Conservation (phyloP, 2,329 filamentous ascomycete genomes). For the Alternaria ethzedia region DNA sequence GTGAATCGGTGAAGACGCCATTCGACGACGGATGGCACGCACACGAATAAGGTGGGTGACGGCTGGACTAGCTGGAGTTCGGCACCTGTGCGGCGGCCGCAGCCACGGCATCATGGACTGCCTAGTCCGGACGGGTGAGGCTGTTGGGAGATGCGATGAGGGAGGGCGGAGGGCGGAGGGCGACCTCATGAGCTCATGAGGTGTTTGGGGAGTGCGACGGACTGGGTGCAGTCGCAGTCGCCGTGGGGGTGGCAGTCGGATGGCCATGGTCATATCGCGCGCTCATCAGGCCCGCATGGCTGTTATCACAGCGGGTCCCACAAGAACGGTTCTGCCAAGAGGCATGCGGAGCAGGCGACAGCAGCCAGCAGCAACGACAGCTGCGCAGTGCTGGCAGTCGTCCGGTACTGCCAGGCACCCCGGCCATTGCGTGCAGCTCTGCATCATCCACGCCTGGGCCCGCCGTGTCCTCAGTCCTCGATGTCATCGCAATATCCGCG, state of each 20-base stretch:
- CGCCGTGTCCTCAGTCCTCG: conserved; percentile 22
- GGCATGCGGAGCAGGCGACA: conserved; percentile 30
- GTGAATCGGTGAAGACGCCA: conserved; percentile 23
- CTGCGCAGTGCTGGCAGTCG: not conserved
- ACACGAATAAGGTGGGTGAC: not conserved
- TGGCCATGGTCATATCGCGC: conserved; percentile 41
- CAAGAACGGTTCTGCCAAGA: conserved; percentile 40
- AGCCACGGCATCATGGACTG: conserved; percentile 4
- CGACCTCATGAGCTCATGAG: not conserved
- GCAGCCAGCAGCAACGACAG: conserved; percentile 29
- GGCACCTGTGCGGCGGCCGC: conserved; percentile 4
- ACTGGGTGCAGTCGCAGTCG: not conserved
- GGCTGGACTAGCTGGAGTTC: not conserved
- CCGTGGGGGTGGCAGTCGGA: conserved; percentile 29
- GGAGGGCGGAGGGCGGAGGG: not conserved
- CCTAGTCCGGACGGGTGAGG: not conserved
- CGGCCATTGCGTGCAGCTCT: conserved; percentile 23
- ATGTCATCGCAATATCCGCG: conserved; percentile 37
- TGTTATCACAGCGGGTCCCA: conserved; percentile 43
- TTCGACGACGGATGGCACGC: conserved; percentile 12
- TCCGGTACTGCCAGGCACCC: conserved; percentile 13
- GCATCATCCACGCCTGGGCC: conserved; percentile 28
- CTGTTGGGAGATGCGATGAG: not conserved
- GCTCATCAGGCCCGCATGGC: conserved; percentile 37
- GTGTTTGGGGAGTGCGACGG: not conserved